Evolutionary conservation across 1,284 basidiomycete genomes (phyloP).

Genomic region (Exobasidium cylindrosporum): DNA sequence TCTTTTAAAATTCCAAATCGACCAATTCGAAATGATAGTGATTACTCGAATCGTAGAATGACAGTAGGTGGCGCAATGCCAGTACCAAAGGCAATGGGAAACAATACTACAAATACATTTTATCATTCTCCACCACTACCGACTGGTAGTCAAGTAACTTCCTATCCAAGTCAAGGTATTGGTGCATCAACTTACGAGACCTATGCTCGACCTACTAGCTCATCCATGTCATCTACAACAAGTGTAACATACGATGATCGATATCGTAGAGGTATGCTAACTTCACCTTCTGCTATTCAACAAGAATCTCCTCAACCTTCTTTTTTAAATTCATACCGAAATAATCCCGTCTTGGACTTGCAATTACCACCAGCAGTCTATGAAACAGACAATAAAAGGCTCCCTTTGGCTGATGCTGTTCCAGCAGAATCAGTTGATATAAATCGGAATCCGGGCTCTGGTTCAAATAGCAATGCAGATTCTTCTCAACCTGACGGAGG

Average conservation of each 20-base stretch:
- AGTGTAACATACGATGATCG: not conserved
- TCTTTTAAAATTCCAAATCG: not conserved
- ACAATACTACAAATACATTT: not conserved
- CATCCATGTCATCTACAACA: not conserved
- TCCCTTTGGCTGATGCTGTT: too few relatives aligned
- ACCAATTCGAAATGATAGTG: not conserved
- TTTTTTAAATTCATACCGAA: not conserved
- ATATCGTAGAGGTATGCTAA: not conserved
- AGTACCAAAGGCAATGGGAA: not conserved
- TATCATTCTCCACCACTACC: not conserved
- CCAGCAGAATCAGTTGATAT: too few relatives aligned
- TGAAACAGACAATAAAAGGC: not conserved
- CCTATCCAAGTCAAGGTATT: not conserved
- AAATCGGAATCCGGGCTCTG: too few relatives aligned
- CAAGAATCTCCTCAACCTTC: not conserved
- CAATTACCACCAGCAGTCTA: not conserved
- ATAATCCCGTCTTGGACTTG: not conserved
- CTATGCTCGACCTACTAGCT: not conserved
- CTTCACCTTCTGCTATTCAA: not conserved
- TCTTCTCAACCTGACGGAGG: not conserved
- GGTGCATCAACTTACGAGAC: not conserved
- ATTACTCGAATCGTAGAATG: not conserved
- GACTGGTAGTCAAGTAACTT: not conserved
- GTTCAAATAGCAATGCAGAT: too few relatives aligned
- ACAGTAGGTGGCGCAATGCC: not conserved